A percentile compares a stretch with the other conserved stretches of the same genome.
These are phyloP conservation scores for Podospora tetraspora DNA, from an alignment of 495 filamentous ascomycete species.

Conservation along the genomic window DNA sequence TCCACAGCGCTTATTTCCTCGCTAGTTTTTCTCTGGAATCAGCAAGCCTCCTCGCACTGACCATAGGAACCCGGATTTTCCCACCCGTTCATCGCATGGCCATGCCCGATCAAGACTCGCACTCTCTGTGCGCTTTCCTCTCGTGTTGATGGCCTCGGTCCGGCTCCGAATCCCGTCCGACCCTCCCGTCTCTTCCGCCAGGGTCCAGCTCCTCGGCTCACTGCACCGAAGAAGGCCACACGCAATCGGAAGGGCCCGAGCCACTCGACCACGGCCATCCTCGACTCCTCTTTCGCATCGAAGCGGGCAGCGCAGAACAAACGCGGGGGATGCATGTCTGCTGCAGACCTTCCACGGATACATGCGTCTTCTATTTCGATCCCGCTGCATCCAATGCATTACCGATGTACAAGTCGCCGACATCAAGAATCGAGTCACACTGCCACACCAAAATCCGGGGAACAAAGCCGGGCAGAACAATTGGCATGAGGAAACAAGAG, in stretches of 20 bases:
- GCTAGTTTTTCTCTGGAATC: background rate
- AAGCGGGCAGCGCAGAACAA: background rate
- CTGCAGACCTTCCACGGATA: background rate
- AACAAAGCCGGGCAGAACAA: background rate
- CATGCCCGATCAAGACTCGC: background rate
- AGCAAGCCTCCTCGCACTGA: background rate
- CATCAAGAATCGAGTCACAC: background rate
- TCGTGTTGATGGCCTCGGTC: background rate
- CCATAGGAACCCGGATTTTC: background rate
- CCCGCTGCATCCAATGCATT: background rate
- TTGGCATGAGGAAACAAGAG: background rate
- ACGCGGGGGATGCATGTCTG: background rate
- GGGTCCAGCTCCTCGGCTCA: no score
- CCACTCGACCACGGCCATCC: background rate
- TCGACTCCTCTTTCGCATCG: background rate
- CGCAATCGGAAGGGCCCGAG: background rate
- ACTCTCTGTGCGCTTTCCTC: background rate
- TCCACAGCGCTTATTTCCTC: background rate
- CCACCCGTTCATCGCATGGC: background rate
- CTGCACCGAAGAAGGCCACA: background rate
- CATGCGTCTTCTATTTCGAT: background rate
- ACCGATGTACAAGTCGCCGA: background rate
- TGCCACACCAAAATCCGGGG: background rate
- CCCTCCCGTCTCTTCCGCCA: background rate
- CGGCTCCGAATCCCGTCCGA: background rate